Conservation (phyloP, 768 basidiomycete species). For the Lactarius trivialis region DNA sequence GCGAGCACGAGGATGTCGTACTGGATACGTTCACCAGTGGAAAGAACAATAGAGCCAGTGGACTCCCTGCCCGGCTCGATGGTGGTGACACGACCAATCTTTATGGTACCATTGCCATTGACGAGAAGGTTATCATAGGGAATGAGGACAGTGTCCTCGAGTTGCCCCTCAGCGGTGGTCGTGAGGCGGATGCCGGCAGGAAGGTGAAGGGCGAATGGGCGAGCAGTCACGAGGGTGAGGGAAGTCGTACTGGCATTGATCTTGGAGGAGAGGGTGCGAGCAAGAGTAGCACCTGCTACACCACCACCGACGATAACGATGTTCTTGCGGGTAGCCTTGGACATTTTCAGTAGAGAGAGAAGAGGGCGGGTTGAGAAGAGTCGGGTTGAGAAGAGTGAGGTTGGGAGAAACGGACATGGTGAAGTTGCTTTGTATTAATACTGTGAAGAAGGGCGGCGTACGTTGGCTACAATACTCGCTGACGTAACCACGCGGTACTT, state of each 20-base stretch:
- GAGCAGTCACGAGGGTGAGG: constrained; percentile 48
- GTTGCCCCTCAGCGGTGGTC: constrained; percentile 38
- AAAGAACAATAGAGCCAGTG: constrained; percentile 12
- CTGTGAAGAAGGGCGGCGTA: too few relatives aligned
- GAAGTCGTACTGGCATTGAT: constrained; percentile 44
- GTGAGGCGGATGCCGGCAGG: constrained; percentile 48
- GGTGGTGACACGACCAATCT: constrained; percentile 14
- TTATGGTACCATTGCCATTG: constrained; percentile 17
- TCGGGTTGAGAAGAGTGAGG: not conserved
- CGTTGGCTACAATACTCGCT: not conserved
- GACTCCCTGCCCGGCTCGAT: constrained; percentile 13
- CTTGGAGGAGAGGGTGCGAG: constrained; percentile 42
- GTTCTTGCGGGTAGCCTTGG: constrained; percentile 24
- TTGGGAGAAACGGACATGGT: not conserved
- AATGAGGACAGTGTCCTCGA: constrained; percentile 25
- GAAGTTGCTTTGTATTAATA: not conserved
- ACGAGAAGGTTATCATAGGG: constrained; percentile 18
- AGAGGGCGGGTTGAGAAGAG: not conserved
- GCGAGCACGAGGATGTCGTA: constrained; percentile 22
- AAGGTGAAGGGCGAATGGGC: constrained; percentile 45
- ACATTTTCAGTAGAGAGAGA: not conserved
- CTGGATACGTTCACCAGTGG: constrained; percentile 10
- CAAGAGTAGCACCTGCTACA: constrained; percentile 41
- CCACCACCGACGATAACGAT: constrained; percentile 56
- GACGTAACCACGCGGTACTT: not conserved